A percentile compares a stretch with the other conserved stretches of the same genome.
These are phyloP conservation scores for Hylodesmum podocarpum DNA, from an alignment of 306 rosid genomes.

Conservation along the genomic window DNA sequence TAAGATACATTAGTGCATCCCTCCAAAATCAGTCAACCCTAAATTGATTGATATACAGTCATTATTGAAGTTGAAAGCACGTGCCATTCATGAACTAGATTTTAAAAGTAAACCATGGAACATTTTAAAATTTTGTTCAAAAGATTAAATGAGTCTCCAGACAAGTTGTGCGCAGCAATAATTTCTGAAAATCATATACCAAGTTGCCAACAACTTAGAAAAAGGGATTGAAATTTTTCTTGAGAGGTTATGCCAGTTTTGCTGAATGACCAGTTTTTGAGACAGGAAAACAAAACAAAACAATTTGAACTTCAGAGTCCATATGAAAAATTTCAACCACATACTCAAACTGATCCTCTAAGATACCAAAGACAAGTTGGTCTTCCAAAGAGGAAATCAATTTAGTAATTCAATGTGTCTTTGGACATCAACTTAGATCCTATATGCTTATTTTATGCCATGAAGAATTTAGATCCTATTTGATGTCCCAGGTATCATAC, in stretches of 20 bases:
- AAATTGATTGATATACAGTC: background rate
- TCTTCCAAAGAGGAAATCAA: slow-evolving; percentile 5
- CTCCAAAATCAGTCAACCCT: background rate
- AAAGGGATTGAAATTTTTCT: background rate
- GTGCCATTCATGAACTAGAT: background rate
- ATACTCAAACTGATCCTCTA: background rate
- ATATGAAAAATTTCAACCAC: background rate
- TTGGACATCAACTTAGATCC: background rate
- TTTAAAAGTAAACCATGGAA: background rate
- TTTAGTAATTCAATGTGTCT: no score
- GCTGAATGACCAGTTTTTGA: background rate
- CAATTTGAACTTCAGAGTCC: background rate
- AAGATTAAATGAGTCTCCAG: background rate
- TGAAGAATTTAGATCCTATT: background rate
- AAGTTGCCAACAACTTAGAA: background rate
- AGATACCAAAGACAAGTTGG: background rate
- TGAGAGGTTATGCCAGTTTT: background rate
- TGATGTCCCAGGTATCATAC: background rate
- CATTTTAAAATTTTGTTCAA: background rate
- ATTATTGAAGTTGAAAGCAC: background rate
- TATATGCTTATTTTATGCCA: background rate
- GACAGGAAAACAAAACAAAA: background rate
- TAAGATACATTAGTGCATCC: background rate
- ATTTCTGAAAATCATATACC: slow-evolving; percentile 2
- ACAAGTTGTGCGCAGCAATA: background rate